These are phyloP conservation scores for Bipolaris sorokiniana DNA, from an alignment of 2,329 filamentous ascomycete species.

Conservation along the genomic window DNA sequence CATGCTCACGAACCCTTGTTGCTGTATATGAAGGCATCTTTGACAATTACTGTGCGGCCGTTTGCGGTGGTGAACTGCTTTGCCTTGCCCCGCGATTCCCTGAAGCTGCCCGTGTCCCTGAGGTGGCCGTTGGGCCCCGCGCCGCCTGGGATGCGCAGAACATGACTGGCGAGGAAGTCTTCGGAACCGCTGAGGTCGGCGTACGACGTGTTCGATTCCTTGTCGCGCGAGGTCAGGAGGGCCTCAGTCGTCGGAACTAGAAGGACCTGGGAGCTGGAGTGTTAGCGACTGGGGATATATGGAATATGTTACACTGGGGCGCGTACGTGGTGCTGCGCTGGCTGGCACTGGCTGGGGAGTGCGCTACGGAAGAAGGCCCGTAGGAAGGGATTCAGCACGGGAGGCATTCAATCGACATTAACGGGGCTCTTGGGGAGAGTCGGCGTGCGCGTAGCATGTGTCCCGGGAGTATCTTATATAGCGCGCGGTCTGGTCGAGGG, in stretches of 20 bases:
- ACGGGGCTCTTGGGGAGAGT: conserved; percentile 21
- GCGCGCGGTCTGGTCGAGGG: conserved; percentile 29
- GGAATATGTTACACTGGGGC: background rate
- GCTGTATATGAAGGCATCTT: conserved; percentile 90
- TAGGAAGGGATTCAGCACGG: conserved; percentile 92
- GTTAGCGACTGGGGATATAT: conserved; percentile 8
- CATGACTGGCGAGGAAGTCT: conserved; percentile 96
- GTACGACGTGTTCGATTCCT: conserved; percentile 78
- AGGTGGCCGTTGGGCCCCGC: conserved; percentile 54
- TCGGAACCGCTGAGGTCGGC: conserved; percentile 85
- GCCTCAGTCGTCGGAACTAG: conserved; percentile 93
- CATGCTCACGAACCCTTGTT: conserved; percentile 75
- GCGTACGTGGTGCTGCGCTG: conserved; percentile 81
- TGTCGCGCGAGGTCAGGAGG: conserved; percentile 84
- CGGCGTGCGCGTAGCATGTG: conserved; percentile 37
- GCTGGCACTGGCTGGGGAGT: conserved; percentile 87
- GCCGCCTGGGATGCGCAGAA: conserved; percentile 76
- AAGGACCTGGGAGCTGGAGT: conserved; percentile 63
- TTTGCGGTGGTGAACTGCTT: conserved; percentile 94
- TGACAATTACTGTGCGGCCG: conserved; percentile 89
- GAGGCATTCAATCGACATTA: conserved; percentile 79
- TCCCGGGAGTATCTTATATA: conserved; percentile 23
- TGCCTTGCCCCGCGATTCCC: conserved; percentile 89
- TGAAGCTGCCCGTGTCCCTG: conserved; percentile 64
- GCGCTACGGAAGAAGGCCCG: conserved; percentile 98